Base-by-base conservation (phyloP, 1,139 yeast genomes). In the Yamadazyma conglobata region DNA sequence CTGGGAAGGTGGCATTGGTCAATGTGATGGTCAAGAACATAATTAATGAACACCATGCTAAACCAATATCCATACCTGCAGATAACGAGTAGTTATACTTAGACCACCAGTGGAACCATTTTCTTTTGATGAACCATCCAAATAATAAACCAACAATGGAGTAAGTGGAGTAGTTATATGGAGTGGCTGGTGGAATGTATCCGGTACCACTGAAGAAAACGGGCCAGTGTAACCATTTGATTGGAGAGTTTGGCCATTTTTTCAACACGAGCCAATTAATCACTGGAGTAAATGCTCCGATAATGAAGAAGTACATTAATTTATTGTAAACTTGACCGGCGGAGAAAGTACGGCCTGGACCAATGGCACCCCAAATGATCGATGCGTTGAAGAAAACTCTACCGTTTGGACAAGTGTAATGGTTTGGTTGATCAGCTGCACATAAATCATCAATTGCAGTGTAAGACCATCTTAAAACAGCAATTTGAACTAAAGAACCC, bases 391-490 rank as follows among this genome's bases (percentile, higher is more conserved):
- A 67, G 54, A 64, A 64, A 26, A 64, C 71, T 32, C 47, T 53
- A 38, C 69, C 71, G 35, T 56, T 58, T 29, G 72, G 71, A 57
- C 73, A 67, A 19, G 67, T 61, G 54, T 62, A 66, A 28, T 48
- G 37, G 37, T 60, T 58, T 4, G 44, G 38, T 52, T 77, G 81
- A 26, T 54, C 44, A 3, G 62, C 43, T 2, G 47, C 43, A 58
- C 88, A 81, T 31, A 79, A 55, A 34, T 62, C 61, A 4, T 58
- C 59, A 35, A 79, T 68, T 34, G 59, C 46, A 19, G 57, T 62
- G 52, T 58, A 52, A 50, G 67, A 48, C 70, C 70, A 66, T 51
- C 68, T 58, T 47, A 64, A 56, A 25, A 66, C 71, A 18, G 70
- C 68, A 35, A 66, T 56, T 47, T 64, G 70, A 22, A 66, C 72